Base-by-base conservation (phyloP, 805 yeast species). In the Kuraishia cidri region DNA sequence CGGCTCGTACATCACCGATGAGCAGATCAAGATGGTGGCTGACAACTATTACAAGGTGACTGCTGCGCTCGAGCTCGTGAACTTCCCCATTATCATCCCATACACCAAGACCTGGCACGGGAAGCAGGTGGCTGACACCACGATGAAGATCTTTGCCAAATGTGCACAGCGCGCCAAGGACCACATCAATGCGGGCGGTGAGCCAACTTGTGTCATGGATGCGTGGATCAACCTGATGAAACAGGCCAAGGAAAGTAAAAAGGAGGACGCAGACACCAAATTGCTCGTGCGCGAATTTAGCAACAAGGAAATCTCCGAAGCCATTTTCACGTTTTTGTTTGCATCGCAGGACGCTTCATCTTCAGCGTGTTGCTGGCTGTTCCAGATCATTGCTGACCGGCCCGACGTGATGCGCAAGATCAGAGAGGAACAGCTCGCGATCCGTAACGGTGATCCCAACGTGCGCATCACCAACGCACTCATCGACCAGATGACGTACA, bases 281-380 rank as follows among this genome's bases (percentile, higher is more conserved):
- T 53, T 74, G 26, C 62, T 72, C 45, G 71, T 85, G 44, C 78
- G 97, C 56, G 90, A 81, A 41, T 92, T 92, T 62, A 60, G 87
- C 36, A 76, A 88, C 64, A 80, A 69, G 58, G 98, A 92, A 60
- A 90, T 92, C 47, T 83, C 96, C 14, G 97, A 92, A 65, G 94
- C 95, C 35, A 75, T 92, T 41, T 92, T 92, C 72, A 92, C 98
- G 10, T 92, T 92, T 60, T 65, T 92, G 56, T 92, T 92, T 58
- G 98, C 98, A 5, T 83, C 96, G 4, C 98, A 92, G 63, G 98
- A 92, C 61, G 98, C 98, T 16, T 83, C 96, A 6, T 87, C 97
- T 1, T 85, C 97, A 4, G 78, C 94, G 46, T 92, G 96, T 41
- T 90, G 97, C 60, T 92, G 98, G 98, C 69, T 92, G 50, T 92